phyloP scores from a whole-genome alignment of 2,329 filamentous ascomycete genomes.

The Colletotrichum musicola region DNA sequence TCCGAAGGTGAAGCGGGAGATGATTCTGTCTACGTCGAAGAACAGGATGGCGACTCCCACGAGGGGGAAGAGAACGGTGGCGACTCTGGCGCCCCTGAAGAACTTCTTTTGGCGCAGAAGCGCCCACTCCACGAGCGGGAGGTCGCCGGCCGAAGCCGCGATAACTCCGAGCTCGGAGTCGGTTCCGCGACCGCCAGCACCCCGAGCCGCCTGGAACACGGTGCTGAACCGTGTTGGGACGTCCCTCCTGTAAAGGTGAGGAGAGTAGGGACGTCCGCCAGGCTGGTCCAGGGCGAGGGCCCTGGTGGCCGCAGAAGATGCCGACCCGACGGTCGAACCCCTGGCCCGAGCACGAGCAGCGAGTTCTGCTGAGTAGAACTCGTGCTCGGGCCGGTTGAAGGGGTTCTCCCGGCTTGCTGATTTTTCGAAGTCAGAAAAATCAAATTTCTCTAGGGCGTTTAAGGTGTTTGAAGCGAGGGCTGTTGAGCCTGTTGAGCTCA shows the following conservation, averaged over 20 bases:
- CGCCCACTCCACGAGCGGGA: slow-evolving; percentile 18
- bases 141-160: slow-evolving; percentile 16
- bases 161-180: slow-evolving; percentile 36
- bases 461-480: neutral
- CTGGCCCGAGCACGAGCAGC: neutral
- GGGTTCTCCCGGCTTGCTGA: neutral
- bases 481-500: neutral
- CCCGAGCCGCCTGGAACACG: slow-evolving; percentile 19
- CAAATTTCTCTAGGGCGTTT: too few species aligned
- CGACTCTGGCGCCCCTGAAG: slow-evolving; percentile 19
- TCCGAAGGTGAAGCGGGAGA: slow-evolving; percentile 21
- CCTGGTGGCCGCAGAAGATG: neutral
- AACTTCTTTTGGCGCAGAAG: slow-evolving; percentile 19
- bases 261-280: slow-evolving; percentile 16
- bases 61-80: slow-evolving; percentile 10
- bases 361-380: slow-evolving; percentile 21
- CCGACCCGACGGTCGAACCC: too few species aligned
- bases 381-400: slow-evolving; percentile 1
- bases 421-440: slow-evolving; percentile 11
- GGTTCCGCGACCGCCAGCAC: slow-evolving; percentile 27
- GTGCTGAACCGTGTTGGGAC: slow-evolving; percentile 12
- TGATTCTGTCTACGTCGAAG: slow-evolving; percentile 7
- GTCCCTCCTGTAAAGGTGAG: slow-evolving; percentile 18
- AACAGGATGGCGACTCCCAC: slow-evolving; percentile 16
- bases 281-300: slow-evolving; percentile 25